These are phyloP conservation scores for Leccinum subspadiceum DNA, from an alignment of 1,284 basidiomycete species.

Conservation along the genomic window DNA sequence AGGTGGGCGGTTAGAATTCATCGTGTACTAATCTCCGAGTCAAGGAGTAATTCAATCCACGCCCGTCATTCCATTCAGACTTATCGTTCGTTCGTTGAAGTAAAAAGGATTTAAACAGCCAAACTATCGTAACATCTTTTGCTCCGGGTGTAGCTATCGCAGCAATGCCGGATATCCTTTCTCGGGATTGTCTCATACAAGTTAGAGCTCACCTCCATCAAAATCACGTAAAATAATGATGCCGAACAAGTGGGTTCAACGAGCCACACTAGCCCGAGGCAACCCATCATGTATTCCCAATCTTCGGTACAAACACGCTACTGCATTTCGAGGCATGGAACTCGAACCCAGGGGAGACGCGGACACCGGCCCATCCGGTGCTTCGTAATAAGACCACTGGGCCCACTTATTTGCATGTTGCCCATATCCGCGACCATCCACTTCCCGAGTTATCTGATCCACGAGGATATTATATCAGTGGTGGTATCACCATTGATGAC, in stretches of 20 bases:
- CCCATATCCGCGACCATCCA: constrained; percentile 28
- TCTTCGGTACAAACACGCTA: constrained; percentile 8
- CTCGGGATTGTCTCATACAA: constrained; percentile 10
- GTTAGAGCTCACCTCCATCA: constrained; percentile 8
- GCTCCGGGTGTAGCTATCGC: constrained; percentile 12
- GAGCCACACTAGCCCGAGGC: constrained; percentile 29
- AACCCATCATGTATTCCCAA: constrained; percentile 12
- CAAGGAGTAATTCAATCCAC: constrained; percentile 6
- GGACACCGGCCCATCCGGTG: constrained; percentile 16
- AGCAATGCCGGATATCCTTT: constrained; percentile 13
- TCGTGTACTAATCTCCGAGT: not conserved
- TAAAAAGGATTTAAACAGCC: constrained; percentile 6
- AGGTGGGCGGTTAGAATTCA: not conserved
- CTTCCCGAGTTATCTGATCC: constrained; percentile 30
- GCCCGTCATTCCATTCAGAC: not conserved
- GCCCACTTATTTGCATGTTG: constrained; percentile 14
- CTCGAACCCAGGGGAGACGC: constrained; percentile 18
- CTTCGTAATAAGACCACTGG: constrained; percentile 23
- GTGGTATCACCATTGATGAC: constrained; percentile 18
- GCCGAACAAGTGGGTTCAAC: constrained; percentile 17
- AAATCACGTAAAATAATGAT: constrained; percentile 9
- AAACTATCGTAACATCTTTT: constrained; percentile 10
- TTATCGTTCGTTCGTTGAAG: constrained; percentile 14
- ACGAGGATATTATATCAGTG: constrained; percentile 24
- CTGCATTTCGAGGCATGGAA: constrained; percentile 22